Evolutionary conservation across 2,329 filamentous ascomycete genomes (phyloP).

Genomic region (Sarocladiaceae sp.): DNA sequence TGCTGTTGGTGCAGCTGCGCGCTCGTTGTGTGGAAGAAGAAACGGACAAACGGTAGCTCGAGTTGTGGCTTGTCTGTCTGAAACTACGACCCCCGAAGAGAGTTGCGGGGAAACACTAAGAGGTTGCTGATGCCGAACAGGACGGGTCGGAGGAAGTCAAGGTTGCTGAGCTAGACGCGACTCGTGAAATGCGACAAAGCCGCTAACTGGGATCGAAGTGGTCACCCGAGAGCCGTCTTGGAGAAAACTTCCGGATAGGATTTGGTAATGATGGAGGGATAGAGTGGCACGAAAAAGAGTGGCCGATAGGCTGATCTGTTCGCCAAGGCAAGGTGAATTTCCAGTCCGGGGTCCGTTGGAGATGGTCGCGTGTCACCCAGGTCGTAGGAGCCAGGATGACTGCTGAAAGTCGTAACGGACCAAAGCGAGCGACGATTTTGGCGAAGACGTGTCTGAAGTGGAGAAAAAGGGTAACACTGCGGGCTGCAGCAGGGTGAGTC

Average conservation of each 20-base stretch:
- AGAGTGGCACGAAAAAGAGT: not conserved
- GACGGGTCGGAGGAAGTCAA: not conserved
- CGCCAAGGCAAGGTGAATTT: not conserved
- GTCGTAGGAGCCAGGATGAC: not conserved
- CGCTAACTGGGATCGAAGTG: not conserved
- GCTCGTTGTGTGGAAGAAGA: conserved; percentile 4
- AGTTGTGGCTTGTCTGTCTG: conserved; percentile 8
- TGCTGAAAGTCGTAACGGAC: not conserved
- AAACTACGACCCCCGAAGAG: not conserved
- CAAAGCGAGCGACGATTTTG: not conserved
- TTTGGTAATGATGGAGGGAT: not conserved
- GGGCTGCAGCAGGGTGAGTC: too few relatives aligned
- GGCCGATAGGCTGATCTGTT: not conserved
- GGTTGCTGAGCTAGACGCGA: not conserved
- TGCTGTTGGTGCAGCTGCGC: not conserved
- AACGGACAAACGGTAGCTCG: not conserved
- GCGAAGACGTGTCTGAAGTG: not conserved
- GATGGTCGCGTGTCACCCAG: conserved; percentile 5
- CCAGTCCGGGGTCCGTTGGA: not conserved
- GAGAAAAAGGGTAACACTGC: not conserved
- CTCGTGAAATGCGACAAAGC: not conserved
- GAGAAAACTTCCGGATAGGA: not conserved
- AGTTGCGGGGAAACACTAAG: conserved; percentile 5
- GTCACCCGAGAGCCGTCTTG: not conserved
- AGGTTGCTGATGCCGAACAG: conserved; percentile 1